phyloP scores from a whole-genome alignment of 306 rosid species.

The Pyrus bretschneideri region DNA sequence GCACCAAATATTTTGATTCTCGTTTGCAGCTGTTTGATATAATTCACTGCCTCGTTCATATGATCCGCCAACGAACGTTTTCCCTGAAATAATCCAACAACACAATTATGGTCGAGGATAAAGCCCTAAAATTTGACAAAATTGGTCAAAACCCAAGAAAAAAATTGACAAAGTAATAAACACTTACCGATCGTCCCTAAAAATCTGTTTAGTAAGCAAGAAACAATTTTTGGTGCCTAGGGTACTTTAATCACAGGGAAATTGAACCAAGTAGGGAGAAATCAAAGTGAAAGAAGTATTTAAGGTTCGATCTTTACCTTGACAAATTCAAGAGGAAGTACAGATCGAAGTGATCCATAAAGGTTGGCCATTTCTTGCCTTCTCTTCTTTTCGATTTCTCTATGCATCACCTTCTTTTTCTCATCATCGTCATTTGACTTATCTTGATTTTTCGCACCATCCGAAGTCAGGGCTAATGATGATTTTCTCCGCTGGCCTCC shows the following conservation, averaged over 20 bases:
- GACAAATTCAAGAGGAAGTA: conserved; percentile 15
- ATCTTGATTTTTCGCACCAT: not conserved
- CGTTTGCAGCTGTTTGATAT: conserved; percentile 8
- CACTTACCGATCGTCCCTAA: not conserved
- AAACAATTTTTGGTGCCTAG: not conserved
- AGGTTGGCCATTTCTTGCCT: conserved; percentile 24
- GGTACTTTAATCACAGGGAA: not conserved
- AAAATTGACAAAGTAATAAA: not conserved
- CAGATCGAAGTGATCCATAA: conserved; percentile 22
- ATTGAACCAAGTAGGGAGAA: not conserved
- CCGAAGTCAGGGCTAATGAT: not conserved
- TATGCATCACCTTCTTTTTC: conserved; percentile 15
- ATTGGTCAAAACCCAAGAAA: not conserved
- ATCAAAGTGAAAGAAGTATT: not conserved
- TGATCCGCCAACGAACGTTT: conserved; percentile 24
- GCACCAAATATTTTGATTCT: conserved; percentile 4
- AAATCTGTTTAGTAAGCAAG: not conserved
- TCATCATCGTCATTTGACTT: not conserved
- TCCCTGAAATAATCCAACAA: conserved; percentile 8
- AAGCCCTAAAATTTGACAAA: not conserved
- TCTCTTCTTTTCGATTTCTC: conserved; percentile 23
- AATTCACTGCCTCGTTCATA: conserved; percentile 23
- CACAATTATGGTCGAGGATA: not conserved
- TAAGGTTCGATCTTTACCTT: not conserved
- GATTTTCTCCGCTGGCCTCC: not conserved